These are phyloP conservation scores for Metschnikowia lunata DNA, from an alignment of 805 yeast genomes.

Conservation along the genomic window DNA sequence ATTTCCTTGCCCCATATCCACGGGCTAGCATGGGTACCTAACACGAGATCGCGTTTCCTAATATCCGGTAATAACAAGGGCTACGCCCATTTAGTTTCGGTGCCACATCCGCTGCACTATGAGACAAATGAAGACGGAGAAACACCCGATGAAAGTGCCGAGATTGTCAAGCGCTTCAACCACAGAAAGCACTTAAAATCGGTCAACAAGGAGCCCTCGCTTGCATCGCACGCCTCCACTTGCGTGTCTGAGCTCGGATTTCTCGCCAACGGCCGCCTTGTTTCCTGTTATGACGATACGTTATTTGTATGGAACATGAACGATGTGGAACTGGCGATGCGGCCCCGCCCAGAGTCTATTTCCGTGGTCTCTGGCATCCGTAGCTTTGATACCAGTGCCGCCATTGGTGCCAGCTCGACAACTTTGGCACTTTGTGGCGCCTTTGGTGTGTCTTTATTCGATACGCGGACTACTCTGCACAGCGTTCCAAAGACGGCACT, in stretches of 20 bases:
- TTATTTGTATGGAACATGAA: slow-evolving; percentile 73
- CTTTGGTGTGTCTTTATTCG: slow-evolving; percentile 72
- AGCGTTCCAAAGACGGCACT: slow-evolving; percentile 26
- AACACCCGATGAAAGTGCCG: slow-evolving; percentile 47
- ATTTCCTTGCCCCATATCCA: slow-evolving; percentile 54
- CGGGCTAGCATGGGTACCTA: slow-evolving; percentile 50
- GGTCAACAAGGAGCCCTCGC: slow-evolving; percentile 23
- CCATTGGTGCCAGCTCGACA: not conserved
- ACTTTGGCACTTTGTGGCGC: slow-evolving; percentile 62
- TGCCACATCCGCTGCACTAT: slow-evolving; percentile 39
- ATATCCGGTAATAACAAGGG: slow-evolving; percentile 80
- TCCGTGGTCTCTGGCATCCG: slow-evolving; percentile 48
- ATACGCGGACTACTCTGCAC: slow-evolving; percentile 51
- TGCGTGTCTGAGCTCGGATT: slow-evolving; percentile 27
- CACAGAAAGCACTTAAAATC: slow-evolving; percentile 60
- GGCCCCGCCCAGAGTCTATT: slow-evolving; percentile 50
- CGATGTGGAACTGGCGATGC: slow-evolving; percentile 43
- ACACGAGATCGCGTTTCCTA: slow-evolving; percentile 33
- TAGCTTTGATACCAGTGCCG: slow-evolving; percentile 37
- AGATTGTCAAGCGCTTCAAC: slow-evolving; percentile 71
- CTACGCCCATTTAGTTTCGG: slow-evolving; percentile 61
- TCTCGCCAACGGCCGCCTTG: slow-evolving; percentile 34
- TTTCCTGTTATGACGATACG: slow-evolving; percentile 63
- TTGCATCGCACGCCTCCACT: slow-evolving; percentile 18
- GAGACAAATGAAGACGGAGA: slow-evolving; percentile 2